Conservation (phyloP, 2,329 filamentous ascomycete species). For the Microcyclospora pomicola region DNA sequence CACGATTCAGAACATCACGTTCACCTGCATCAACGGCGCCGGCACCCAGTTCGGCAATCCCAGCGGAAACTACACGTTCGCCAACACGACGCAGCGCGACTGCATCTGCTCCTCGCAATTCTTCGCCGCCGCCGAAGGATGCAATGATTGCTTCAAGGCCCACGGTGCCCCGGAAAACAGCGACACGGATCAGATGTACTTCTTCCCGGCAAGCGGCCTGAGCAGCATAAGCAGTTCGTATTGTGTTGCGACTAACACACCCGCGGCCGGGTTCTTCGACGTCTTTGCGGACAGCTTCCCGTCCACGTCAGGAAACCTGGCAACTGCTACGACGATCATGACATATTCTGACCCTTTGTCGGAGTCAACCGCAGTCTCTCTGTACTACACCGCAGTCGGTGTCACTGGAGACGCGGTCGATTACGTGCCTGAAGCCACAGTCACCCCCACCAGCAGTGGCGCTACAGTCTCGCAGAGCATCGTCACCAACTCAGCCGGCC, state of each 20-base stretch:
- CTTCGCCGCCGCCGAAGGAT: constrained; percentile 10
- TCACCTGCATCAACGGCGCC: not conserved
- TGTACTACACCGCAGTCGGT: too few species aligned
- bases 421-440: too few species aligned
- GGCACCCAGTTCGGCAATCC: not conserved
- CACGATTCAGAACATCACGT: constrained; percentile 10
- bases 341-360: too few species aligned
- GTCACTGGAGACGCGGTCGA: too few species aligned
- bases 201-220: constrained; percentile 1
- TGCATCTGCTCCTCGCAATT: constrained; percentile 18
- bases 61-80: constrained; percentile 4
- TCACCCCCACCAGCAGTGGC: too few species aligned
- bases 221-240: constrained; percentile 9
- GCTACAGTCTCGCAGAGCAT: too few species aligned
- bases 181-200: not conserved
- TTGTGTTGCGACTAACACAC: constrained; percentile 15
- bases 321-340: too few species aligned
- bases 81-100: constrained; percentile 13
- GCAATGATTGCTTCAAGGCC: constrained; percentile 11
- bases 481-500: too few species aligned
- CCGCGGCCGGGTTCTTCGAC: constrained; percentile 9
- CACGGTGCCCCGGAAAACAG: constrained; percentile 9
- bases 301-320: too few species aligned
- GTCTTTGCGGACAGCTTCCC: too few species aligned
- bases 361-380: too few species aligned